These are phyloP conservation scores for Tilletia setariae DNA, from an alignment of 1,284 basidiomycete genomes.

Conservation along the genomic window DNA sequence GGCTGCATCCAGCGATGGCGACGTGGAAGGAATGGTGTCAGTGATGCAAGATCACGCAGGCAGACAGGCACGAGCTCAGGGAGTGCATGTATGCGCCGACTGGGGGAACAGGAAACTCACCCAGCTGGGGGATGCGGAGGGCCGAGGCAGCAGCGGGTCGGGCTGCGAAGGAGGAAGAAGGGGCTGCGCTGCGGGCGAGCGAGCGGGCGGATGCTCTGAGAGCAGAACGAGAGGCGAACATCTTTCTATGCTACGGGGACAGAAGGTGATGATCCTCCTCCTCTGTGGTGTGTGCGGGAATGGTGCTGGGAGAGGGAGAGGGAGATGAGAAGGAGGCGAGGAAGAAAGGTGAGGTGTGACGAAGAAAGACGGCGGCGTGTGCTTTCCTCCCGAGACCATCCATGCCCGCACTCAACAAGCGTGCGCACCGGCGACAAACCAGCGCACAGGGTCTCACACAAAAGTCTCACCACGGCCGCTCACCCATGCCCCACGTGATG, in stretches of 20 bases:
- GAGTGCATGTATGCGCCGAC: no score
- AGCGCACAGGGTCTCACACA: no score
- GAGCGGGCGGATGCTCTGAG: slow-evolving; percentile 3
- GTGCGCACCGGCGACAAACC: no score
- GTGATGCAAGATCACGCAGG: neutral
- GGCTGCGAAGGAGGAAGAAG: neutral
- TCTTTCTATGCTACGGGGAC: neutral
- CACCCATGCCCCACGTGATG: no score
- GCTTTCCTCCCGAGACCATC: no score
- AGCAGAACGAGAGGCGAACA: slow-evolving; percentile 4
- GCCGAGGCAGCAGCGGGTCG: neutral
- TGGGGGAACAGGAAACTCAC: neutral
- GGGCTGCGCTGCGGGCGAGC: neutral
- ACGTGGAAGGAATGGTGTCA: neutral
- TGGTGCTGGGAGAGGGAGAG: neutral
- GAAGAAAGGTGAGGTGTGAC: neutral
- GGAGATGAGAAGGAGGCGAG: neutral
- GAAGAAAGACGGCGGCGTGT: no score
- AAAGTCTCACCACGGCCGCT: no score
- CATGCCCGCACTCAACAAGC: no score
- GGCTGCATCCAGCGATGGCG: slow-evolving; percentile 22
- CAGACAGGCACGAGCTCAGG: no score
- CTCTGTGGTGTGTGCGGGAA: neutral
- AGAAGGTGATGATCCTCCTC: neutral
- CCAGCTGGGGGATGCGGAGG: slow-evolving; percentile 1